Evolutionary conservation across 805 yeast species (phyloP).

Genomic region (Yamadazyma phyllophila): DNA sequence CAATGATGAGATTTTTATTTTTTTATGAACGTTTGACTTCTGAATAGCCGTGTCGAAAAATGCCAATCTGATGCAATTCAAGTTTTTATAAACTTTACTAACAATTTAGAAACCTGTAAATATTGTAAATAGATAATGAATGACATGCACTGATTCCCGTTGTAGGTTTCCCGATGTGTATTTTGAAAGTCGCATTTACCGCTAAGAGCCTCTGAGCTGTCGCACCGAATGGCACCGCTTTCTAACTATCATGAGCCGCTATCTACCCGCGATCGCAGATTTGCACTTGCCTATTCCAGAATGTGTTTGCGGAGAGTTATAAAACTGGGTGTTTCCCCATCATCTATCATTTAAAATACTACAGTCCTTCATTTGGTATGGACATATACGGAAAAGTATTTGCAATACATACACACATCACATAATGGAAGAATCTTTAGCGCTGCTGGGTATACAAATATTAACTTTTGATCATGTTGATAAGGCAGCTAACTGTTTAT

Average conservation of each 20-base stretch:
- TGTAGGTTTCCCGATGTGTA: not conserved
- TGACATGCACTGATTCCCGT: not conserved
- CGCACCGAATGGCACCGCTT: not conserved
- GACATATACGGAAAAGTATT: not conserved
- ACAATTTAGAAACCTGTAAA: not conserved
- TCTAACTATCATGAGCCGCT: not conserved
- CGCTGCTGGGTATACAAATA: constrained; percentile 12
- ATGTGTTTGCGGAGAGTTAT: constrained; percentile 1
- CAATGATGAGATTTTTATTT: constrained; percentile 23
- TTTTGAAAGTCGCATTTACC: not conserved
- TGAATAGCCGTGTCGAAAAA: constrained; percentile 24
- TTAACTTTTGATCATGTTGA: constrained; percentile 21
- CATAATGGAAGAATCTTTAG: constrained; percentile 2
- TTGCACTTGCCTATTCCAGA: not conserved
- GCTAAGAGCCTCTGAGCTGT: not conserved
- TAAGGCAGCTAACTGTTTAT: constrained; percentile 38
- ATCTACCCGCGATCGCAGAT: not conserved
- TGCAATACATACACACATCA: not conserved
- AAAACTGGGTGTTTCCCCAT: not conserved
- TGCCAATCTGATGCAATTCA: constrained; percentile 10
- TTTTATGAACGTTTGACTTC: constrained; percentile 30
- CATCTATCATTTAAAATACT: too few relatives aligned
- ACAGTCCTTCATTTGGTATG: not conserved
- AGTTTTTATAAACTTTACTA: not conserved
- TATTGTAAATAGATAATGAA: not conserved